Conservation (phyloP, 306 rosid genomes). For the Canavalia gladiata region DNA sequence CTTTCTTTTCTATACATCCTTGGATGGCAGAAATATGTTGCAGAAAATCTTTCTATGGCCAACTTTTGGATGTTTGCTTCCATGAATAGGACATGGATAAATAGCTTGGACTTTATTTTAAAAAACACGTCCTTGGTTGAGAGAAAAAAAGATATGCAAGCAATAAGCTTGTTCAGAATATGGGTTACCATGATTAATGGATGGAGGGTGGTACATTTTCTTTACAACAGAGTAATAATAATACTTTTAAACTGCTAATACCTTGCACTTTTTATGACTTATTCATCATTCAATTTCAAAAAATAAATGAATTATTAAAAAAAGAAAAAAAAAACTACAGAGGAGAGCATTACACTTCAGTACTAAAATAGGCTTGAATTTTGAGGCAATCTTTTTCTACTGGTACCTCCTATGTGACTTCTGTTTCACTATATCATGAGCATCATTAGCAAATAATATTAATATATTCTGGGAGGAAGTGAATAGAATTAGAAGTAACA, state of each 20-base stretch:
- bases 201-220: neutral
- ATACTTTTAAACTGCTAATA: neutral
- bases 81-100: slow-evolving; percentile 5
- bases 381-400: slow-evolving; percentile 1
- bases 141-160: neutral
- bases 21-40: neutral
- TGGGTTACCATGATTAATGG: neutral
- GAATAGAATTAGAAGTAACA: neutral
- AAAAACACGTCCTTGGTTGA: neutral
- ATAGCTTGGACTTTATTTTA: neutral
- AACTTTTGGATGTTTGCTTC: neutral
- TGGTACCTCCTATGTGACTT: neutral
- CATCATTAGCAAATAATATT: neutral
- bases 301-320: too few species aligned
- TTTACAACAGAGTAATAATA: neutral
- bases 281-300: neutral
- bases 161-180: neutral
- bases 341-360: neutral
- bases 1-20: neutral
- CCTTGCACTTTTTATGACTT: neutral
- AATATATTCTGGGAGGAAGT: neutral
- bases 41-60: neutral
- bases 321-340: too few species aligned
- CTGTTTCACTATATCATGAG: neutral
- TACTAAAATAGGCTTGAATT: neutral